Evolutionary conservation across 306 rosid genomes (phyloP).

Genomic region (Quercus engelmannii): DNA sequence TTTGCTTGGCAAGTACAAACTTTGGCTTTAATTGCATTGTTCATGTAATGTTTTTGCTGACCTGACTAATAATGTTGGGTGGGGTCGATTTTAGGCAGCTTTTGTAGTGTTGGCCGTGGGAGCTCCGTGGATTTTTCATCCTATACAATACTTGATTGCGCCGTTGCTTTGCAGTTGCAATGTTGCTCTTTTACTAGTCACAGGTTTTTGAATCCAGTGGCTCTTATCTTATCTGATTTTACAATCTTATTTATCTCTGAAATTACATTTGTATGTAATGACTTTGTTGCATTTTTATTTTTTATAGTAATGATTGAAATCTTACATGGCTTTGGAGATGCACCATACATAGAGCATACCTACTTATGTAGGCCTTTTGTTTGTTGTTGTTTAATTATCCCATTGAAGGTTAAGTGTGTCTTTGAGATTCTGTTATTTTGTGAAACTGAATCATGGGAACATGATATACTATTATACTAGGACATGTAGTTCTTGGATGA

Average conservation of each 20-base stretch:
- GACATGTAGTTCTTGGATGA: neutral
- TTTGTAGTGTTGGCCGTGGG: conserved; percentile 68
- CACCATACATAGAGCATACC: neutral
- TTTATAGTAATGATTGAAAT: too few species aligned
- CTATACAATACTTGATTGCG: conserved; percentile 36
- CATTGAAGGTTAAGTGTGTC: neutral
- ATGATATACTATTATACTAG: neutral
- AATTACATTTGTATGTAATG: neutral
- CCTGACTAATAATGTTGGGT: conserved; percentile 3
- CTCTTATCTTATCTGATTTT: neutral
- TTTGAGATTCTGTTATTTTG: neutral
- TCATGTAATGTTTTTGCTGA: neutral
- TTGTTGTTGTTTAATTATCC: neutral
- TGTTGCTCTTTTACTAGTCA: conserved; percentile 69
- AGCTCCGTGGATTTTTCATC: conserved; percentile 71
- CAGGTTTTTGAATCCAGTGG: conserved; percentile 45
- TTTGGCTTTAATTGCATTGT: too few species aligned
- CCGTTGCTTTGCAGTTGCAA: conserved; percentile 83
- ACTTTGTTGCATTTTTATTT: neutral
- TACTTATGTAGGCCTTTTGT: neutral
- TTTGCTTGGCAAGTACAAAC: conserved; percentile 54
- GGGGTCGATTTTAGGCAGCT: conserved; percentile 54
- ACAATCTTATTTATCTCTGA: neutral
- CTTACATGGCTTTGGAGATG: neutral
- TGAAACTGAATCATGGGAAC: neutral